Conservation (phyloP, 2,329 filamentous ascomycete species). For the Colletotrichum limetticola region DNA sequence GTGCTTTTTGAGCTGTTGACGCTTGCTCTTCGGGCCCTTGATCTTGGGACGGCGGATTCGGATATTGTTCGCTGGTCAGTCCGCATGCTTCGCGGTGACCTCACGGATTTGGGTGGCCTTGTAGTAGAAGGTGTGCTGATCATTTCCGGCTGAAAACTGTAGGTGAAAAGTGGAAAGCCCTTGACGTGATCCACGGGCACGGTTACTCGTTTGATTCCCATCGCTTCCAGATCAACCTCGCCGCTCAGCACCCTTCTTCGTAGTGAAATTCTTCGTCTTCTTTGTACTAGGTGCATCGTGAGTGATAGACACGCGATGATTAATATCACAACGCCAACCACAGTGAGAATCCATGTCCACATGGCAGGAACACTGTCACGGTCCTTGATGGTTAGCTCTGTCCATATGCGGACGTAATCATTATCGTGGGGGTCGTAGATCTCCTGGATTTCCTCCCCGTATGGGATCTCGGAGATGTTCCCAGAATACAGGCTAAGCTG, state of each 20-base stretch:
- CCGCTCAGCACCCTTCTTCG: conserved; percentile 78
- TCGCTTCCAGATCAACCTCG: conserved; percentile 85
- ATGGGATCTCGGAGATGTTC: conserved; percentile 71
- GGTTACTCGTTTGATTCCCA: conserved; percentile 85
- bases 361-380: conserved; percentile 71
- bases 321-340: conserved; percentile 76
- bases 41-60: conserved; percentile 22
- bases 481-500: conserved; percentile 83
- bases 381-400: conserved; percentile 60
- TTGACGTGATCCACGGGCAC: conserved; percentile 79
- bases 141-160: conserved; percentile 66
- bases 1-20: conserved; percentile 48
- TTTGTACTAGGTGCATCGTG: conserved; percentile 82
- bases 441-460: conserved; percentile 64
- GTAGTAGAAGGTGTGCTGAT: conserved; percentile 50
- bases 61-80: conserved; percentile 32
- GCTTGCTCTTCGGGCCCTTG: conserved; percentile 51
- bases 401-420: conserved; percentile 71
- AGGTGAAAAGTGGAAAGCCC: conserved; percentile 82
- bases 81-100: conserved; percentile 37
- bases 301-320: conserved; percentile 76
- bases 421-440: conserved; percentile 65
- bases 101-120: conserved; percentile 44
- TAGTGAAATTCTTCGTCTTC: conserved; percentile 74
- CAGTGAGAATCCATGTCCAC: conserved; percentile 82